A percentile compares a stretch with the other conserved stretches of the same genome.
Conservation (phyloP, 768 basidiomycete species). For the Tubosaeta brunneosetosa region DNA sequence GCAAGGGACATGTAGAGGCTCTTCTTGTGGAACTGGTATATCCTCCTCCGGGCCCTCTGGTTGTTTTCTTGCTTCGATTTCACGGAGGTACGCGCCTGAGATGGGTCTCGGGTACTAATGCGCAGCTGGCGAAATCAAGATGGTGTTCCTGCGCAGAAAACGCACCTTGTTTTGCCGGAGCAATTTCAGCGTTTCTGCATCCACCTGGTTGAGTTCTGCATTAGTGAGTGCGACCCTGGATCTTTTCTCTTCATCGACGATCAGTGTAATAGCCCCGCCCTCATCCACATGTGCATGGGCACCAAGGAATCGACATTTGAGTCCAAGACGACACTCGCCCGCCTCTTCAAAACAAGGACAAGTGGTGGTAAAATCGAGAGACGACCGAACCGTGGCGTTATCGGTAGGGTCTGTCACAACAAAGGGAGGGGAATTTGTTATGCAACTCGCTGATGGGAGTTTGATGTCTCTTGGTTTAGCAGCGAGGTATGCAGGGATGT, state of each 20-base stretch:
- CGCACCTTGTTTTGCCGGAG: conserved; percentile 67
- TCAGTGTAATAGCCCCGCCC: conserved; percentile 40
- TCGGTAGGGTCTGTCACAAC: conserved; percentile 22
- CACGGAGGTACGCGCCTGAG: conserved; percentile 55
- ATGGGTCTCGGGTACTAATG: conserved; percentile 62
- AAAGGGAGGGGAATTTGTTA: conserved; percentile 51
- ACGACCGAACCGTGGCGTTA: not conserved
- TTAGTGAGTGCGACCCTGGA: conserved; percentile 41
- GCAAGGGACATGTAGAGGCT: not conserved
- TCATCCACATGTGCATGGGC: conserved; percentile 58
- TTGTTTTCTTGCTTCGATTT: conserved; percentile 37
- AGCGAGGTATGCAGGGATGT: conserved; percentile 68
- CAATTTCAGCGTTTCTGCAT: conserved; percentile 51
- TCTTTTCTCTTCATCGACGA: conserved; percentile 57
- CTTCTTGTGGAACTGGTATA: conserved; percentile 13
- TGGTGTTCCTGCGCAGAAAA: not conserved
- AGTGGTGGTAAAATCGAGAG: conserved; percentile 19
- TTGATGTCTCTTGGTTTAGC: conserved; percentile 71
- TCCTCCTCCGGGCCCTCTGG: not conserved
- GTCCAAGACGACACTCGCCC: conserved; percentile 45
- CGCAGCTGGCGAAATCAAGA: not conserved
- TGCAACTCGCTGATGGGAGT: conserved; percentile 43
- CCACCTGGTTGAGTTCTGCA: conserved; percentile 68
- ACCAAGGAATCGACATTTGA: conserved; percentile 88
- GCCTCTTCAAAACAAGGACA: conserved; percentile 28